Percentiles rank a stretch among this genome's conserved stretches.
Conservation (phyloP, 2,329 filamentous ascomycete species). For the Chrysoporthe puriensis region DNA sequence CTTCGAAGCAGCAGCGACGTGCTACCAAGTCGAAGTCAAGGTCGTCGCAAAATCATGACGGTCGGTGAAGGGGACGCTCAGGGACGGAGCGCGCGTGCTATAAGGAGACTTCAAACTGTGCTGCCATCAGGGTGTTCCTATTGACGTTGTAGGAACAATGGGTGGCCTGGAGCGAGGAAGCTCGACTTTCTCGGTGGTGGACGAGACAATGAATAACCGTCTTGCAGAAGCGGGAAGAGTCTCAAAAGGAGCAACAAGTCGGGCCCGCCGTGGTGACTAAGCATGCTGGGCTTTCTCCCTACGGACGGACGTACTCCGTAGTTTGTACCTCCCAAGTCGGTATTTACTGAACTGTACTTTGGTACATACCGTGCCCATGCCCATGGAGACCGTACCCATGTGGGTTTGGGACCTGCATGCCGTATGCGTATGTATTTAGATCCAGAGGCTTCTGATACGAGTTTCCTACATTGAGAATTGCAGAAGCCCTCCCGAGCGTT, state of each 20-base stretch:
- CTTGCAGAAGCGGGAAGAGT: neutral
- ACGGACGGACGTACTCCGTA: neutral
- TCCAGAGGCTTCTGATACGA: neutral
- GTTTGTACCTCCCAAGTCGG: neutral
- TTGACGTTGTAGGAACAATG: neutral
- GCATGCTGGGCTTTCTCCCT: neutral
- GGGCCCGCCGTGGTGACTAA: neutral
- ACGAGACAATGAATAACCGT: neutral
- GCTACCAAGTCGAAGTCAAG: conserved; percentile 24
- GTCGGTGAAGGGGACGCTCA: conserved; percentile 13
- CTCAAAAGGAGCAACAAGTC: neutral
- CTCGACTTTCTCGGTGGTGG: neutral
- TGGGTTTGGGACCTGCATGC: neutral
- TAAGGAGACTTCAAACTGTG: neutral
- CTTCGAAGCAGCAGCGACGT: conserved; percentile 22
- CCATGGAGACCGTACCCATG: neutral
- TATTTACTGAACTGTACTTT: neutral
- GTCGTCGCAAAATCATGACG: conserved; percentile 22
- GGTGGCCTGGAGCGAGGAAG: neutral
- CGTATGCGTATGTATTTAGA: neutral
- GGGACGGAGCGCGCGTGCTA: conserved; percentile 13
- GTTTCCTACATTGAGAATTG: neutral
- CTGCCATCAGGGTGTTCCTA: conserved; percentile 6
- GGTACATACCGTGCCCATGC: too few relatives aligned
- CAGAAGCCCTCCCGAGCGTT: neutral